phyloP scores from a whole-genome alignment of 495 filamentous ascomycete species.

The Recurvomyces mirabilis region DNA sequence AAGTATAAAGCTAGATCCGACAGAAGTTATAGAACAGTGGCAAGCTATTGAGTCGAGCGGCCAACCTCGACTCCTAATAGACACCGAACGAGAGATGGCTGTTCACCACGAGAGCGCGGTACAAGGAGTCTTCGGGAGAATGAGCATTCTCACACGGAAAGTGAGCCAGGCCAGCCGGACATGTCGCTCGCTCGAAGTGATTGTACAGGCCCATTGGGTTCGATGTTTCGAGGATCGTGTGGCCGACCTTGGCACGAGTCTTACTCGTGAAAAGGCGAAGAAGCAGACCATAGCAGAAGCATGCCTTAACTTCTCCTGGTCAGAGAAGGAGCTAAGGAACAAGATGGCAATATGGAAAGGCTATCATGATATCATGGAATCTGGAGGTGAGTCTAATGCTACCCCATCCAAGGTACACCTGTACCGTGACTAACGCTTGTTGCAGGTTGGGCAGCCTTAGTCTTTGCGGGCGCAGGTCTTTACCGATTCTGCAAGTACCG shows the following conservation, averaged over 20 bases:
- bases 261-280: conserved; percentile 12
- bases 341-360: conserved; percentile 31
- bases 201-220: conserved; percentile 23
- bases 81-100: conserved; percentile 2
- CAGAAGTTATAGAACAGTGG: conserved; percentile 20
- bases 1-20: conserved; percentile 15
- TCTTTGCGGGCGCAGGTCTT: conserved; percentile 30
- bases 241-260: conserved; percentile 3
- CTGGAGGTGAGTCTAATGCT: too few relatives aligned
- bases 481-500: conserved; percentile 33
- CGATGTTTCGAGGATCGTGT: conserved; percentile 23
- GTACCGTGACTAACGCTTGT: too few relatives aligned
- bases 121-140: conserved; percentile 4
- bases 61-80: conserved; percentile 14
- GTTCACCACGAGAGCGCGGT: background rate
- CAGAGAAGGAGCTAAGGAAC: conserved; percentile 30
- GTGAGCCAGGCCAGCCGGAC: conserved; percentile 20
- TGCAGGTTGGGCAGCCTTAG: conserved; percentile 29
- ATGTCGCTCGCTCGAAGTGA: conserved; percentile 21
- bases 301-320: conserved; percentile 22
- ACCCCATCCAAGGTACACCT: too few relatives aligned
- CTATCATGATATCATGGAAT: conserved; percentile 27
- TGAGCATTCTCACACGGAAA: conserved; percentile 22
- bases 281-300: conserved; percentile 19
- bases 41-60: conserved; percentile 15